Conservation (phyloP, 768 basidiomycete genomes). For the Leucosporidium scottii region DNA sequence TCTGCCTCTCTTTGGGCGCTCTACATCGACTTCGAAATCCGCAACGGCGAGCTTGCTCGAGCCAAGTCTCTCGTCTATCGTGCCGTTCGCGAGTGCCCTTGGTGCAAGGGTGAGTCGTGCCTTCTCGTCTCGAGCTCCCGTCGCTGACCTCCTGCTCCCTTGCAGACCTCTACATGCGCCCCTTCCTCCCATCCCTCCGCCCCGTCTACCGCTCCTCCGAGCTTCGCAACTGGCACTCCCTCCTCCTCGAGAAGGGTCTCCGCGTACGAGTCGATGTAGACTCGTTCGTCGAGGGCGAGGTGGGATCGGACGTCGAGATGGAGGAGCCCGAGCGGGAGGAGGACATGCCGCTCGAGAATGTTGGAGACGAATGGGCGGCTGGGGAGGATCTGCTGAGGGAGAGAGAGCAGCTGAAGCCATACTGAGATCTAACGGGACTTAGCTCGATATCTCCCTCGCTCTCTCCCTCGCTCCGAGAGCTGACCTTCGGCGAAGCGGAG, state of each 20-base stretch:
- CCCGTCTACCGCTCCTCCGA: slow-evolving; percentile 41
- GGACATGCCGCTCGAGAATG: slow-evolving; percentile 22
- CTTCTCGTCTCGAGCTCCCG: not conserved
- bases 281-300: slow-evolving; percentile 33
- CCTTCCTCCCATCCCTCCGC: slow-evolving; percentile 41
- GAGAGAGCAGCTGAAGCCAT: slow-evolving; percentile 40
- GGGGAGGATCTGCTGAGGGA: slow-evolving; percentile 40
- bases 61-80: slow-evolving; percentile 44
- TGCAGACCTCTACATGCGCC: slow-evolving; percentile 43
- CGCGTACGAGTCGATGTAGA: slow-evolving; percentile 41
- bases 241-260: slow-evolving; percentile 44
- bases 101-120: slow-evolving; percentile 41
- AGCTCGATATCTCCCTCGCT: no score
- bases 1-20: slow-evolving; percentile 42
- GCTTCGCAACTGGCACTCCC: slow-evolving; percentile 41
- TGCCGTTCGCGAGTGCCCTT: slow-evolving; percentile 41
- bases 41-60: slow-evolving; percentile 34
- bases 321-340: slow-evolving; percentile 30
- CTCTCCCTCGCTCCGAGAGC: no score
- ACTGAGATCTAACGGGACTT: slow-evolving; percentile 25
- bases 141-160: not conserved
- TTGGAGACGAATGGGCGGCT: slow-evolving; percentile 31
- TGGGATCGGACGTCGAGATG: slow-evolving; percentile 21
- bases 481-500: no score
- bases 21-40: slow-evolving; percentile 44